Base-by-base conservation (phyloP, 148 eudicot species). In the Rhododendron ovatum region DNA sequence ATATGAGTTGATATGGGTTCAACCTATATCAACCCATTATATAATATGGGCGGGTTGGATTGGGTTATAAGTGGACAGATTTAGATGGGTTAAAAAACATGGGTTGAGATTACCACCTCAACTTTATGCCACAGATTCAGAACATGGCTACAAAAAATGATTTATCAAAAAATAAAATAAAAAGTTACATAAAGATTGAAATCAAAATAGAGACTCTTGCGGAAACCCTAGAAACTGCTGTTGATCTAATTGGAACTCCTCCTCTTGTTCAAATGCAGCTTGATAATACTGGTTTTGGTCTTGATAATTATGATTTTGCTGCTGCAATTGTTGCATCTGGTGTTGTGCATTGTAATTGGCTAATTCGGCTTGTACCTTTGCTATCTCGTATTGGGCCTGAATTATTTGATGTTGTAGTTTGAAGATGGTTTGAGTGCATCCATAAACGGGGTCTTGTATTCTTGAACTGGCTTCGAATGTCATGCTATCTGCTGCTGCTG, bases 381-480 rank as follows among this genome's bases (percentile, higher is more conserved):
- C 88, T 1, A 91, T 83, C 69, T 91, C 91, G 20, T 48, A 57
- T 73, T 90, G 90, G 59, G 80, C 89, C 51, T 89, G 86, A 39
- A 83, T 75, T 5, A 91, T 86, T 86, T 91, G 90, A 57, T 89
- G 88, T 5, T 77, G 86, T 6, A 91, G 74, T 80, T 91, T 90
- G 35, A 85, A 83, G 47, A 91, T 88, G 13, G 77, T 90, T 41
- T 87, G 86, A 3, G 86, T 88, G 82, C 86, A 83, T 57, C 93
- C 93, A 41, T 91, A 87, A 7, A 90, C 82, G 1, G 93, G 93
- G 86, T 91, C 89, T 87, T 48, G 86, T 81, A 91, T 85, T 26
- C 93, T 69, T 9, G 84, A 80, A 82, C 22, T 81, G 53, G 93
- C 93, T 80, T 91, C 93, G 15, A 83, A 22, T 9, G 83, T 77